A percentile compares a stretch with the other conserved stretches of the same genome.
These are phyloP conservation scores for Neurospora terricola DNA, from an alignment of 495 filamentous ascomycete genomes.

Conservation along the genomic window DNA sequence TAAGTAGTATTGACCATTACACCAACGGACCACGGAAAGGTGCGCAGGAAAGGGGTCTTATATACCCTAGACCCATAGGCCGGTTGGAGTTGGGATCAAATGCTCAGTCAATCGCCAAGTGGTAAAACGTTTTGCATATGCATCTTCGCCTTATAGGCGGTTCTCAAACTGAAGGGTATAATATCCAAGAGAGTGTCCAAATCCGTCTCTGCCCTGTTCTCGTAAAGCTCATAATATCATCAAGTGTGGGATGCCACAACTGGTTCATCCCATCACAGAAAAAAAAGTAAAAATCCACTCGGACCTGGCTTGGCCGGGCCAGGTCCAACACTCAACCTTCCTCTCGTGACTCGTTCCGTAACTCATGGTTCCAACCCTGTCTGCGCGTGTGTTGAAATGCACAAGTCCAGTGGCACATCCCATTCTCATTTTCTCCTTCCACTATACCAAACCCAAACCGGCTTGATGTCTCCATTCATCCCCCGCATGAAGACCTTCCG, in stretches of 20 bases:
- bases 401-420: not conserved
- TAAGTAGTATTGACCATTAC: not conserved
- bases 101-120: not conserved
- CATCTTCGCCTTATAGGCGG: not conserved
- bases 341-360: not conserved
- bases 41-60: not conserved
- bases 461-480: not conserved
- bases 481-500: not conserved
- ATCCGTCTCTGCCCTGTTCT: not conserved
- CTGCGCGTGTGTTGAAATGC: not conserved
- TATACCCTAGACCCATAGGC: not conserved
- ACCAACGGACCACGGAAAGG: not conserved
- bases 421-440: not conserved
- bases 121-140: not conserved
- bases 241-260: not conserved
- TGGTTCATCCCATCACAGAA: not conserved
- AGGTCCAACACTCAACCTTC: not conserved
- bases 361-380: not conserved
- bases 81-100: not conserved
- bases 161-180: not conserved
- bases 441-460: not conserved
- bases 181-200: not conserved
- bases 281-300: not conserved
- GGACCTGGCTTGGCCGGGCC: not conserved
- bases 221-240: not conserved